Evolutionary conservation across 352 stramenopile species (phyloP), one percentile per base, ranked within the genome.

Genomic region (Pythium rishiriense): DNA sequence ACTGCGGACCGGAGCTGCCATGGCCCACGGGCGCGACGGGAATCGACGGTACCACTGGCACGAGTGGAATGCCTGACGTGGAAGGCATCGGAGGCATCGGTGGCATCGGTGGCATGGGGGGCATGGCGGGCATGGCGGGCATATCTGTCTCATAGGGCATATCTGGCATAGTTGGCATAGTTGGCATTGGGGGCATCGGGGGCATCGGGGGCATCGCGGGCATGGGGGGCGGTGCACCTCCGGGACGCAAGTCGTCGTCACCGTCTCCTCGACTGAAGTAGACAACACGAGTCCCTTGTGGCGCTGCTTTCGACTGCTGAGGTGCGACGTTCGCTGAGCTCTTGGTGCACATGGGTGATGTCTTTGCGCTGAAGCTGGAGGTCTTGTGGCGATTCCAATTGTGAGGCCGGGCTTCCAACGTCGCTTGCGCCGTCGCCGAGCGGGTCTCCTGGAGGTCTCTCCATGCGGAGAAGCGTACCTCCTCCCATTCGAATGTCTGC

Each of bases 81-180:
- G 11, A 39, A 39, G 47, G 47, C 54, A 48, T 47, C 35, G 35
- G 19, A 22, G 51, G 35, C 31, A 24, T 58, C 19, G 6, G 25
- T 54, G 48, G 48, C 48, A 54, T 54, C 9, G 48, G 1, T 19
- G 48, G 48, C 46, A 52, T 52, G 21, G 22, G 2, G 17, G n/a
- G 46, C 48, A 54, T 54, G 10, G 25, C 48, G 0, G 49, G 19
- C 28, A 26, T 37, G 1, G 28, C 4, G 9, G 21, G 49, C 14
- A 42, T 37, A 24, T 19, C 15, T 7, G 43, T 15, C 22, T 8
- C 21, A 28, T n/a, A 49, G 25, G 46, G 14, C 46, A 52, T 54
- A 25, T 24, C 29, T 41, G 49, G 26, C 49, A 42, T 48, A 22
- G 37, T 14, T 3, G 22, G 35, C 33, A 58, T 58, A 4, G 41